Percentiles rank a stretch among this genome's conserved stretches.
Conservation (phyloP, 805 yeast genomes). For the Metschnikowia hibisci region DNA sequence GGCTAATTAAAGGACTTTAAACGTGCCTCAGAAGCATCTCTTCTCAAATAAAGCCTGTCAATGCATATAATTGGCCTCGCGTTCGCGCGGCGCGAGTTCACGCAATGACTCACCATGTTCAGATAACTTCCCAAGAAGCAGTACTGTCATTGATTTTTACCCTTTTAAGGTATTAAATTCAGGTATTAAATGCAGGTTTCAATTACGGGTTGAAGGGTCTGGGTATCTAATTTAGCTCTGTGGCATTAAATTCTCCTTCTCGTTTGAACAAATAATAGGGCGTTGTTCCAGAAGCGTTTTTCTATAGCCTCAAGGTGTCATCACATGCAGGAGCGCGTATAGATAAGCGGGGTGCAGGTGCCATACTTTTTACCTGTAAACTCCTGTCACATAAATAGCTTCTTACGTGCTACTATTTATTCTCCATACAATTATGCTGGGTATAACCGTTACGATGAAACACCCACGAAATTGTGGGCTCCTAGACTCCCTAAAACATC, state of each 20-base stretch:
- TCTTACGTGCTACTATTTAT: too few species aligned
- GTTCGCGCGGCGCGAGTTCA: background rate
- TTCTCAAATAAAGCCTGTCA: background rate
- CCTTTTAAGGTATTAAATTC: too few species aligned
- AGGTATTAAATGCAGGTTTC: too few species aligned
- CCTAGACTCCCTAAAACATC: slow-evolving; percentile 14
- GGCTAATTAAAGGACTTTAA: background rate
- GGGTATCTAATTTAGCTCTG: too few species aligned
- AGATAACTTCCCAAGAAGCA: background rate
- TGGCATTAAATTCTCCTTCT: too few species aligned
- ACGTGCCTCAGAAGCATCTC: background rate
- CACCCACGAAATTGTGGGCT: slow-evolving; percentile 7
- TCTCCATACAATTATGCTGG: too few species aligned
- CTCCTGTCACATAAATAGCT: too few species aligned
- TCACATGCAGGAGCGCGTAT: background rate
- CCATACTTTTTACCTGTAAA: background rate
- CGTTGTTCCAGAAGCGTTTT: too few species aligned
- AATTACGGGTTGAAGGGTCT: too few species aligned
- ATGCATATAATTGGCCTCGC: background rate
- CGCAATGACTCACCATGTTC: background rate
- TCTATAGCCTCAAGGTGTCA: background rate
- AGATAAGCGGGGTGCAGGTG: background rate
- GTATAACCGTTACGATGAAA: background rate
- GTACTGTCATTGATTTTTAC: background rate
- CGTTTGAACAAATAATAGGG: too few species aligned